These are phyloP conservation scores for Malbranchea zuffiana DNA, from an alignment of 2,329 filamentous ascomycete species.

Conservation along the genomic window DNA sequence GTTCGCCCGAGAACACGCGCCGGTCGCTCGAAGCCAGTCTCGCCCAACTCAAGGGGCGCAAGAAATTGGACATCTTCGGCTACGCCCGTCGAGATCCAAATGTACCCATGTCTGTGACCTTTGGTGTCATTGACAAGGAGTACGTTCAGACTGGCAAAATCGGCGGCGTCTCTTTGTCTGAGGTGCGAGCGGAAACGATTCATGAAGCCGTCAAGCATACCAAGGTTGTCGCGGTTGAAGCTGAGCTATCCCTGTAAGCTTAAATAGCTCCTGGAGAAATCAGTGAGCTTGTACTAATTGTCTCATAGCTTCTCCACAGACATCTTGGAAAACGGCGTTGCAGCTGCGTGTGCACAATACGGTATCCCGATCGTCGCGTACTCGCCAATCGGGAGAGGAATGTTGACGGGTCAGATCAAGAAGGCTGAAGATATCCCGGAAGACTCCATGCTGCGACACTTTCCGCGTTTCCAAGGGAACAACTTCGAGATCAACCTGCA, in stretches of 20 bases:
- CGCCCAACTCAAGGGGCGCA: conserved; percentile 36
- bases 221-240: conserved; percentile 50
- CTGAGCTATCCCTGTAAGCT: conserved; percentile 52
- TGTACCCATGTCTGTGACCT: conserved; percentile 36
- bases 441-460: conserved; percentile 33
- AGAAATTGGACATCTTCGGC: conserved; percentile 49
- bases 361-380: conserved; percentile 50
- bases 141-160: conserved; percentile 29
- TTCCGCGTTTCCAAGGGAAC: conserved; percentile 44
- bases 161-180: conserved; percentile 26
- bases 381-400: conserved; percentile 49
- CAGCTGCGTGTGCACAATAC: conserved; percentile 44
- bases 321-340: conserved; percentile 49
- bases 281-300: no score
- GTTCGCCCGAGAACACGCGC: conserved; percentile 42
- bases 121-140: conserved; percentile 22
- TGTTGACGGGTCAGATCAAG: conserved; percentile 42
- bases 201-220: conserved; percentile 30
- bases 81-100: conserved; percentile 43
- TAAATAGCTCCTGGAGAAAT: no score
- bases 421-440: conserved; percentile 38
- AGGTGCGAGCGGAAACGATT: conserved; percentile 32
- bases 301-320: no score
- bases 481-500: conserved; percentile 32
- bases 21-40: conserved; percentile 46